phyloP scores from a whole-genome alignment of 2,329 filamentous ascomycete species.

The Ceratocystis papillata region DNA sequence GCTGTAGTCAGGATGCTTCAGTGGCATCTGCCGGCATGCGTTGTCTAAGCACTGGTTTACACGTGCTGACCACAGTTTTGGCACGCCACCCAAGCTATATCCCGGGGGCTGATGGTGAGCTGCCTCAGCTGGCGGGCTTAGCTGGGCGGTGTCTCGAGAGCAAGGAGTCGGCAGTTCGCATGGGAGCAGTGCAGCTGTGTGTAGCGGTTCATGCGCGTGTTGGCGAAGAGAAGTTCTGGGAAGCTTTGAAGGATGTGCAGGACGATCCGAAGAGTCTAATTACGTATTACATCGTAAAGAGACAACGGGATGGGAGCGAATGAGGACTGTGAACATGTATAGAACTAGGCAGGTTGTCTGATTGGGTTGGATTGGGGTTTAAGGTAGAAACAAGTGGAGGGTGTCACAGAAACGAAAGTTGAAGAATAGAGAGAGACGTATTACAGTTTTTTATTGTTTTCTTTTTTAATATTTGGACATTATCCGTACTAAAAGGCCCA shows the following conservation, averaged over 20 bases:
- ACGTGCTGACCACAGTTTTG: conserved; percentile 51
- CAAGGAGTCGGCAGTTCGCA: conserved; percentile 51
- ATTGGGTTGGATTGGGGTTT: neutral
- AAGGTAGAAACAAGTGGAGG: neutral
- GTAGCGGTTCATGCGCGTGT: conserved; percentile 56
- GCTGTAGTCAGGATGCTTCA: conserved; percentile 32
- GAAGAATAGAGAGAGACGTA: neutral
- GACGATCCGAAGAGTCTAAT: conserved; percentile 67
- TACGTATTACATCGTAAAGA: conserved; percentile 70
- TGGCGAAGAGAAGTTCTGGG: conserved; percentile 56
- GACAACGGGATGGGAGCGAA: conserved; percentile 42
- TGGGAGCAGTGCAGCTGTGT: conserved; percentile 72
- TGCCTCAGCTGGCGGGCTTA: conserved; percentile 42
- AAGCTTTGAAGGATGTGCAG: conserved; percentile 49
- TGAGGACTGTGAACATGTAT: neutral
- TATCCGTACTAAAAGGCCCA: too few species aligned
- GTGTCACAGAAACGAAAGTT: neutral
- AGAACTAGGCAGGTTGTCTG: neutral
- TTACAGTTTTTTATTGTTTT: too few species aligned
- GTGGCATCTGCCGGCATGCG: conserved; percentile 37
- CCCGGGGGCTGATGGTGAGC: conserved; percentile 40
- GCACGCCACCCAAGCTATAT: conserved; percentile 38
- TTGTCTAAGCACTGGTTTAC: conserved; percentile 51
- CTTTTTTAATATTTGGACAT: too few species aligned
- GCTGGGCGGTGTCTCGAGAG: conserved; percentile 50